These are phyloP conservation scores for Lignosus rhinocerotis DNA, from an alignment of 1,284 basidiomycete species.

Conservation along the genomic window DNA sequence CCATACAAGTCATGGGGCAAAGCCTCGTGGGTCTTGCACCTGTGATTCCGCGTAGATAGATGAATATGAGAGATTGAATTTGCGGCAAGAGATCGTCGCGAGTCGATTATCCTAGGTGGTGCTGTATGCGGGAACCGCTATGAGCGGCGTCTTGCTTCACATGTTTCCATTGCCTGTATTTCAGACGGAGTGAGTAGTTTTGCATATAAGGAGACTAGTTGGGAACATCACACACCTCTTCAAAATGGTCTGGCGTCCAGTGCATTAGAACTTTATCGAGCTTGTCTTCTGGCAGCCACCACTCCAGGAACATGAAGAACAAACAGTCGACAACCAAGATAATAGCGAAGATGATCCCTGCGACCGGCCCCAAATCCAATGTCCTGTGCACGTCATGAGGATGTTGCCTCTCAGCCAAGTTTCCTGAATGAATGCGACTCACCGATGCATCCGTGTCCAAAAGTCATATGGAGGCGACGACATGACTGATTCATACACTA, in stretches of 20 bases:
- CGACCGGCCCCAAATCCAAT: slow-evolving; percentile 69
- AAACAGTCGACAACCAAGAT: slow-evolving; percentile 81
- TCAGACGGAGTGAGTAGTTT: background rate
- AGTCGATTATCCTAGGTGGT: background rate
- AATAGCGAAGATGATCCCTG: slow-evolving; percentile 76
- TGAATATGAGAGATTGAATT: background rate
- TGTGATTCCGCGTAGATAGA: background rate
- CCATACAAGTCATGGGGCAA: background rate
- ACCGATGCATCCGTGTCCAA: slow-evolving; percentile 75
- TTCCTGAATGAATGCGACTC: background rate
- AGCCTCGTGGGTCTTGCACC: background rate
- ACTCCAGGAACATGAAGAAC: slow-evolving; percentile 77
- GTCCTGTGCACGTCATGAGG: slow-evolving; percentile 45
- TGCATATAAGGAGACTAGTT: background rate
- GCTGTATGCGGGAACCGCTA: background rate
- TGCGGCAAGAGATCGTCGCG: background rate
- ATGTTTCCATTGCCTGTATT: background rate
- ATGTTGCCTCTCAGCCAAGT: background rate
- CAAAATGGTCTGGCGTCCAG: slow-evolving; percentile 42
- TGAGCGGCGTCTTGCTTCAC: background rate
- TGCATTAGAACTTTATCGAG: slow-evolving; percentile 64
- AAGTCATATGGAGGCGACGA: slow-evolving; percentile 60
- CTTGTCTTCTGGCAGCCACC: slow-evolving; percentile 69
- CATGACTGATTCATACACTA: slow-evolving; percentile 77
- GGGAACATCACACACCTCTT: slow-evolving; percentile 29